Percentiles rank a stretch among this genome's conserved stretches.
Conservation (phyloP, 176 grass and related monocot genomes). For the Microstegium vimineum region DNA sequence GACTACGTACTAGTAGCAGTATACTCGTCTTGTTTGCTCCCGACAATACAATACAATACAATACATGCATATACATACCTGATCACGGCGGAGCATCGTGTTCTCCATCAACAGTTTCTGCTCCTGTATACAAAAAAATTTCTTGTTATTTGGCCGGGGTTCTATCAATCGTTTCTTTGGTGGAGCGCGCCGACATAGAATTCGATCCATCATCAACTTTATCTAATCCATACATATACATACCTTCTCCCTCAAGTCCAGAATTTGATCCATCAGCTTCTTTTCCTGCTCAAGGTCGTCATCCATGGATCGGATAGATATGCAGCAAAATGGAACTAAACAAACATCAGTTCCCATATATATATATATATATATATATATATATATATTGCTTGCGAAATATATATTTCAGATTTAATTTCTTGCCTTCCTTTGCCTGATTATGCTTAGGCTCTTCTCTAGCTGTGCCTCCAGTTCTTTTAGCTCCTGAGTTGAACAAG, state of each 20-base stretch:
- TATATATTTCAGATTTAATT: no score
- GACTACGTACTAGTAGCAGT: neutral
- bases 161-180: neutral
- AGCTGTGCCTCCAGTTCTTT: slow-evolving; percentile 59
- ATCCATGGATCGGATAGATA: neutral
- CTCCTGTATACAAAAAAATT: slow-evolving; percentile 34
- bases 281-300: slow-evolving; percentile 49
- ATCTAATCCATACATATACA: neutral
- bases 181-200: neutral
- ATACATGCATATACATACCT: slow-evolving; percentile 40
- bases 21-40: neutral
- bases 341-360: neutral
- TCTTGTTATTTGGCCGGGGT: neutral
- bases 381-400: no score
- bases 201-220: neutral
- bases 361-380: no score
- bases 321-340: slow-evolving; percentile 1
- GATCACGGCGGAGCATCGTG: slow-evolving; percentile 39
- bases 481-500: slow-evolving; percentile 61
- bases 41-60: no score
- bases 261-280: slow-evolving; percentile 56
- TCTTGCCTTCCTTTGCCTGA: slow-evolving; percentile 75
- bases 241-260: slow-evolving; percentile 68
- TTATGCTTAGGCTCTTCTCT: slow-evolving; percentile 53
- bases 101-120: slow-evolving; percentile 59